phyloP scores from a whole-genome alignment of 2,329 filamentous ascomycete species.

The Dissoconium aciculare region DNA sequence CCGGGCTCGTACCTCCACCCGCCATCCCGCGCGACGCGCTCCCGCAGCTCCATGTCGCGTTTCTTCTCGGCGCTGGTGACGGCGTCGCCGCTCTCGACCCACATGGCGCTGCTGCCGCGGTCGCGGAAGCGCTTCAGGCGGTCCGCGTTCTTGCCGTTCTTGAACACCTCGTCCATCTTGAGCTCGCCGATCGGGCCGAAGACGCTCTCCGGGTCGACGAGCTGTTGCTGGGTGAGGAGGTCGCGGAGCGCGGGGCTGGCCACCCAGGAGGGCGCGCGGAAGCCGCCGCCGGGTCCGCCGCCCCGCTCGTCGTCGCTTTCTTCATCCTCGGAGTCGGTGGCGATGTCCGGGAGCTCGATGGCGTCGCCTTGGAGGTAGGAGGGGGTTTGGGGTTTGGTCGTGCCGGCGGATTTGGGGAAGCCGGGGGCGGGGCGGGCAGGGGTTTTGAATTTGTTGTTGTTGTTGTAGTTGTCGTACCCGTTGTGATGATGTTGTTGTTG shows the following conservation, averaged over 20 bases:
- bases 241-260: conserved; percentile 69
- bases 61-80: conserved; percentile 79
- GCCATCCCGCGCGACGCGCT: conserved; percentile 65
- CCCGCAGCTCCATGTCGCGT: conserved; percentile 63
- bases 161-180: conserved; percentile 94
- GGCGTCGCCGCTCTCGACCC: conserved; percentile 57
- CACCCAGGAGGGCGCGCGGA: conserved; percentile 67
- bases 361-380: conserved; percentile 77
- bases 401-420: conserved; percentile 15
- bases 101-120: conserved; percentile 87
- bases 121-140: conserved; percentile 75
- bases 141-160: conserved; percentile 57
- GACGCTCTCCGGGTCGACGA: conserved; percentile 66
- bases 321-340: conserved; percentile 85
- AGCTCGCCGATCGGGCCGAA: conserved; percentile 81
- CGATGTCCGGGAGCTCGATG: conserved; percentile 87
- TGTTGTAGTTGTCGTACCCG: conserved; percentile 11
- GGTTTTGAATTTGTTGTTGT: conserved; percentile 44
- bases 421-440: conserved; percentile 40
- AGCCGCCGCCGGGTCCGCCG: conserved; percentile 32
- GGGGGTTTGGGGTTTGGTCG: conserved; percentile 42
- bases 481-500: conserved; percentile 8
- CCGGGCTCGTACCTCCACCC: conserved; percentile 55
- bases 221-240: conserved; percentile 67
- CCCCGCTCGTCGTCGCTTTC: conserved; percentile 41